Evolutionary conservation across 148 eudicot genomes (phyloP).

Genomic region (Talinum fruticosum): DNA sequence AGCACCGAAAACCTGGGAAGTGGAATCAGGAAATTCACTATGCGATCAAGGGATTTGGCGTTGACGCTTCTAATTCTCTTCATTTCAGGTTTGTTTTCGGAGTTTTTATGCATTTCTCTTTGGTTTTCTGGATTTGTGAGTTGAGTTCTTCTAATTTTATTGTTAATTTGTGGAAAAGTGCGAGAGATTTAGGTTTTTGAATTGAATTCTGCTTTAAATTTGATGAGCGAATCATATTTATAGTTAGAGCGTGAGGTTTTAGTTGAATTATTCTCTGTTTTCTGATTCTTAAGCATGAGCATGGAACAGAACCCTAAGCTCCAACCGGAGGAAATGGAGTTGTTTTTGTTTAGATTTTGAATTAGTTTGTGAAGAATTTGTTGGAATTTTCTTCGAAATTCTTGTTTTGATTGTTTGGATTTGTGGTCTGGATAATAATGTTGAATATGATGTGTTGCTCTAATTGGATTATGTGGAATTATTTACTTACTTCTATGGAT

Average conservation of each 20-base stretch:
- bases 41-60: constrained; percentile 17
- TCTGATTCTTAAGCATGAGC: too few relatives aligned
- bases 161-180: not conserved
- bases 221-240: not conserved
- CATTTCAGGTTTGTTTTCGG: constrained; percentile 16
- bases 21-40: not conserved
- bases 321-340: too few relatives aligned
- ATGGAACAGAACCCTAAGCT: too few relatives aligned
- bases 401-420: not conserved
- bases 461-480: not conserved
- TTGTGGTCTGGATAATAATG: not conserved
- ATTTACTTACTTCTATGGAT: too few relatives aligned
- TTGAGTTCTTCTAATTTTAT: not conserved
- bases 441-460: not conserved
- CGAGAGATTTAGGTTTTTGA: not conserved
- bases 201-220: not conserved
- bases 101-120: too few relatives aligned
- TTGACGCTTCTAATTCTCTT: constrained; percentile 7
- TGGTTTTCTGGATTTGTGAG: not conserved
- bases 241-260: not conserved
- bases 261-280: too few relatives aligned
- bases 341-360: not conserved
- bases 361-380: not conserved
- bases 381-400: not conserved
- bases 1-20: not conserved